phyloP scores from a whole-genome alignment of 139 green algal species.

The Pleodorina starrii region DNA sequence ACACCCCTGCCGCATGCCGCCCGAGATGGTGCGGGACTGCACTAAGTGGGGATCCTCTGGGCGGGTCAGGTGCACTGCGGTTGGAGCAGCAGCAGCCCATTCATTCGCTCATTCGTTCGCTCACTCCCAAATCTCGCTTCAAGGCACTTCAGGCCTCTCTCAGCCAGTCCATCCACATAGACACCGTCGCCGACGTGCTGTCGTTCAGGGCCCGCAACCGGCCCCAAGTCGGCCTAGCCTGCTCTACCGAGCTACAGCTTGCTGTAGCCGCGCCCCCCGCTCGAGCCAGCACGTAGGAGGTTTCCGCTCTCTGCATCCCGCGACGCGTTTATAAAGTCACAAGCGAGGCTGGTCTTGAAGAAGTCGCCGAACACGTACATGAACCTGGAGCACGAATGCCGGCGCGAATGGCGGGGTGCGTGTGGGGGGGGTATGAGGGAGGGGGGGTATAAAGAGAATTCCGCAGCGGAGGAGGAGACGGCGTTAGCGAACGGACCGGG shows the following conservation, averaged over 20 bases:
- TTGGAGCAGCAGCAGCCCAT: neutral
- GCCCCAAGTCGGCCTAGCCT: neutral
- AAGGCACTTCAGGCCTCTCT: neutral
- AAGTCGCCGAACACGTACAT: slow-evolving; percentile 39
- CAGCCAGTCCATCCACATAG: neutral
- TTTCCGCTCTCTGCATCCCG: slow-evolving; percentile 2
- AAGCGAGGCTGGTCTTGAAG: neutral
- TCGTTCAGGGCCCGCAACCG: too few relatives aligned
- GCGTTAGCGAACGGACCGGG: too few relatives aligned
- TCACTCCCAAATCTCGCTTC: neutral
- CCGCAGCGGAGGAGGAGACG: too few relatives aligned
- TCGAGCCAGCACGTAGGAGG: neutral
- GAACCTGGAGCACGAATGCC: neutral
- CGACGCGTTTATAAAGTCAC: neutral
- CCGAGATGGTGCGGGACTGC: too few relatives aligned
- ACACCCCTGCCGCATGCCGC: too few relatives aligned
- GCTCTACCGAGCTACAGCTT: neutral
- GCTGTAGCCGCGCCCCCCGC: neutral
- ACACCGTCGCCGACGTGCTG: neutral
- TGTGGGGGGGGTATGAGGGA: too few relatives aligned
- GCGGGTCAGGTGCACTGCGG: too few relatives aligned
- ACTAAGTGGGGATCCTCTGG: too few relatives aligned
- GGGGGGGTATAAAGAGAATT: too few relatives aligned
- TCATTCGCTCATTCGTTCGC: neutral
- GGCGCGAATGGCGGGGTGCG: too few relatives aligned